A percentile compares a stretch with the other conserved stretches of the same genome.
These are phyloP conservation scores for Elasticomyces elasticus DNA, from an alignment of 495 filamentous ascomycete species.

Conservation along the genomic window DNA sequence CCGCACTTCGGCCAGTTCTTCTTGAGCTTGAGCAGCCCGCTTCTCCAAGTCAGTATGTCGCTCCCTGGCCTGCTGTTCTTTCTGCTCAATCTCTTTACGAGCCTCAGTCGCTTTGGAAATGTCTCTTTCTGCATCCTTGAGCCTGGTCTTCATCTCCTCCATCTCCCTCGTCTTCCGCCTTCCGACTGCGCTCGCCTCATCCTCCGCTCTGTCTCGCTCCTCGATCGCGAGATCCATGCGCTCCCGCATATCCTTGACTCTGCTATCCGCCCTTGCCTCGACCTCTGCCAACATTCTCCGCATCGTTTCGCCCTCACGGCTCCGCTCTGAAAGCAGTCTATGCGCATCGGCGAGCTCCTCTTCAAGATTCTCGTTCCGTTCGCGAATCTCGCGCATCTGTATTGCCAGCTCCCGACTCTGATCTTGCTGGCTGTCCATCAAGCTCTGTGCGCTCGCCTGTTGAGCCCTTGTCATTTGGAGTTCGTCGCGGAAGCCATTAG, in stretches of 20 bases:
- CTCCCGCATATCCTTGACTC: constrained; percentile 79
- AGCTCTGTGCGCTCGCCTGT: constrained; percentile 68
- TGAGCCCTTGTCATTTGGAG: constrained; percentile 76
- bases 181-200: constrained; percentile 69
- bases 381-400: constrained; percentile 83
- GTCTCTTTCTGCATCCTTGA: constrained; percentile 71
- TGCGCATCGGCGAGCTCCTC: constrained; percentile 88
- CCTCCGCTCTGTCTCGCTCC: constrained; percentile 85
- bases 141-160: constrained; percentile 69
- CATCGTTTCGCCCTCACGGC: constrained; percentile 95
- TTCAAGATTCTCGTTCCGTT: constrained; percentile 76
- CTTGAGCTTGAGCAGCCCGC: constrained; percentile 51
- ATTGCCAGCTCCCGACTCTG: constrained; percentile 79
- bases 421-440: constrained; percentile 86
- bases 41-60: constrained; percentile 66
- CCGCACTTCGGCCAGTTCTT: constrained; percentile 65
- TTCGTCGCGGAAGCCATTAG: constrained; percentile 63
- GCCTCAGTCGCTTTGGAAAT: constrained; percentile 60
- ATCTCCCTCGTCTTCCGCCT: constrained; percentile 69
- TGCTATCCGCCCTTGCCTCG: constrained; percentile 67
- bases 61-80: constrained; percentile 62
- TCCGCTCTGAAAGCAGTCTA: constrained; percentile 77
- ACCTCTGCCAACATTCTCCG: constrained; percentile 76
- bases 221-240: constrained; percentile 80
- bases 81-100: constrained; percentile 56